Evolutionary conservation across 495 filamentous ascomycete genomes (phyloP), one percentile per base, ranked within the genome.

Genomic region (Thermochaetoides thermophila): DNA sequence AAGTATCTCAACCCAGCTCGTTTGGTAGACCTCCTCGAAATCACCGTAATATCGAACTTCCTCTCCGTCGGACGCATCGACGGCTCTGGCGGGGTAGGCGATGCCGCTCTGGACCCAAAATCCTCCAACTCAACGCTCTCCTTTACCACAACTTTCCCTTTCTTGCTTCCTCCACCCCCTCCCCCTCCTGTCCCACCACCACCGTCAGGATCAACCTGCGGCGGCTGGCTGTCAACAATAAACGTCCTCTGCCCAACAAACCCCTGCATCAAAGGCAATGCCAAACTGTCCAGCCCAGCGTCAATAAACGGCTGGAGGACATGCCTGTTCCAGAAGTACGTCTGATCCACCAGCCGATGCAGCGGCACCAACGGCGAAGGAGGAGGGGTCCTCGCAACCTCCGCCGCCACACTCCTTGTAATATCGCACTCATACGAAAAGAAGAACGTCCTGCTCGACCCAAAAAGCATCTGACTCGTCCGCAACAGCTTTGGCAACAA

Each of bases 371-470:
- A 32, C 4, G 48, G 34, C 10, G 52, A 39, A 3, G 21, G 6
- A 24, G 21, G 6, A 11, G 21, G 60, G 45, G 32, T 69, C 31
- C 15, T 42, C 35, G 12, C 49, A 39, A 5, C 61, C 49, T 18
- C 52, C 56, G 22, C 21, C 6, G 63, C 59, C 44, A 80, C 48
- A 39, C 68, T 71, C 27, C 76, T 66, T 8, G 87, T 93, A 20
- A 95, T 66, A 48, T 95, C 86, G 52, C 81, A 69, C 40, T 97
- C 89, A 52, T 97, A 93, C 9, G 83, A 76, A 46, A 81, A 97
- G 57, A 76, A 95, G 57, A 94, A 94, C 50, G 81, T 94, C 34
- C 65, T 66, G 12, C 78, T 84, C 3, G 76, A 67, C 3, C 71
- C 69, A 43, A 94, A 81, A 30, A 91, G 59, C 29, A 94, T 61